Base-by-base conservation (phyloP, 192 early-diverging fungal species). In the Rhizoclosmatium globosum region DNA sequence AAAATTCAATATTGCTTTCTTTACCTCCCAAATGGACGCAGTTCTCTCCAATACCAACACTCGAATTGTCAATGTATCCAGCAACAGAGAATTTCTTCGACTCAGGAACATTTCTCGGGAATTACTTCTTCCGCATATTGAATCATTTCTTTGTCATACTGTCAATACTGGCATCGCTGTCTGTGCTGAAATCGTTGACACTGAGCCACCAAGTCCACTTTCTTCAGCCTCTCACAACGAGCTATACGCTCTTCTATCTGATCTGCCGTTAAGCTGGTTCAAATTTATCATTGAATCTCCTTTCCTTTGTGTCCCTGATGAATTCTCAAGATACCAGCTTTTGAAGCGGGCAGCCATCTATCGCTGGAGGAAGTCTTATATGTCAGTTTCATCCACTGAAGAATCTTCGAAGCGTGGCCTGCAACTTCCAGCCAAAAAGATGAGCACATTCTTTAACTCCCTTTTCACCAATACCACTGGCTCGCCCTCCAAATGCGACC, bases 251-350 rank as follows among this genome's bases (percentile, higher is more conserved):
- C 42, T 80, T 1, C 48, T 80, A 2, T 13, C 62, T 9, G 64
- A 47, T 2, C 31, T 75, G 38, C 77, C 81, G 3, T 38, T 79
- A 19, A 11, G 11, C 17, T 82, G 81, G 81, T 62, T 82, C 47
- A 41, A 60, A 48, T 57, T 31, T n/a, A 71, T 79, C 4, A 50
- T 82, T 17, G 77, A 79, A 43, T 47, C 23, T 65, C 47, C 83
- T 21, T 17, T 47, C 15, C 81, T 87, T 3, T 76, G 77, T 44
- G 76, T 85, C 1, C 57, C 71, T 19, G 79, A 61, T 60, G 86
- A 87, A 69, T 85, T 82, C 65, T 75, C 77, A 42, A 70, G 86
- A n/a, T 87, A 87, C 64, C 64, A 82, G 61, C 58, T 87, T 39
- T 62, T 87, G 44, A 87, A 84, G 64, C 23, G 64, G 43, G 74